These are phyloP conservation scores for Celoporthe dispersa DNA, from an alignment of 2,329 filamentous ascomycete species.

Conservation along the genomic window DNA sequence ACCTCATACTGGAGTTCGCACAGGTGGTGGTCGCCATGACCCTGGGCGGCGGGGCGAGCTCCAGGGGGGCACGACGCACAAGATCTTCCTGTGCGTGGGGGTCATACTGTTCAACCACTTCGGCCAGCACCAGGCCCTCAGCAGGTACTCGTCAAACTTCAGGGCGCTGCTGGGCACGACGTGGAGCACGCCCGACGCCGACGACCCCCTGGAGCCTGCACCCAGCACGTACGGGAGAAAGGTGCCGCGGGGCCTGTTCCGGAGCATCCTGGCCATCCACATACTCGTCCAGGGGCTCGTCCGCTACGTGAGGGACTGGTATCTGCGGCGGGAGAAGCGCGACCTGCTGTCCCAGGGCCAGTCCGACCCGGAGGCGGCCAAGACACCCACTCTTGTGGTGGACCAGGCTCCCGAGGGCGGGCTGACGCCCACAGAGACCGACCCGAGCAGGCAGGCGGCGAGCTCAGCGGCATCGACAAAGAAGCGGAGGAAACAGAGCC, in stretches of 20 bases:
- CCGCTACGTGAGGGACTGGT: conserved; percentile 72
- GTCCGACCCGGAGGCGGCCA: conserved; percentile 68
- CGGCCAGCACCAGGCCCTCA: conserved; percentile 48
- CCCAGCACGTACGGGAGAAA: conserved; percentile 58
- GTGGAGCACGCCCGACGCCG: conserved; percentile 47
- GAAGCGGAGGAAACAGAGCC: conserved; percentile 88
- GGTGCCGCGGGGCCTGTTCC: conserved; percentile 66
- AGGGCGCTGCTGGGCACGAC: conserved; percentile 38
- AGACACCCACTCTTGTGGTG: conserved; percentile 42
- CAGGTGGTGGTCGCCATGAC: conserved; percentile 94
- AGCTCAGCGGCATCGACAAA: conserved; percentile 66
- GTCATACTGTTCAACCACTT: conserved; percentile 66
- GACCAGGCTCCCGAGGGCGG: conserved; percentile 48
- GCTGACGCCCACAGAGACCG: conserved; percentile 58
- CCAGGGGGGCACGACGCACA: conserved; percentile 71
- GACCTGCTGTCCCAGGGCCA: conserved; percentile 53
- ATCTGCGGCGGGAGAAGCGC: conserved; percentile 62
- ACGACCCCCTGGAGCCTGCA: conserved; percentile 52
- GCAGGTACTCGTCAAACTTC: conserved; percentile 49
- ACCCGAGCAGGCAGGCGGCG: conserved; percentile 58
- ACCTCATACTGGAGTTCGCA: conserved; percentile 85
- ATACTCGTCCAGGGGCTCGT: conserved; percentile 76
- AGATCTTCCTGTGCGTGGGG: conserved; percentile 71
- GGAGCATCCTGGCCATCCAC: conserved; percentile 73
- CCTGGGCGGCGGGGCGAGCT: conserved; percentile 78